phyloP scores from a whole-genome alignment of 257 asterid genomes.

The Solanum clarkiae region DNA sequence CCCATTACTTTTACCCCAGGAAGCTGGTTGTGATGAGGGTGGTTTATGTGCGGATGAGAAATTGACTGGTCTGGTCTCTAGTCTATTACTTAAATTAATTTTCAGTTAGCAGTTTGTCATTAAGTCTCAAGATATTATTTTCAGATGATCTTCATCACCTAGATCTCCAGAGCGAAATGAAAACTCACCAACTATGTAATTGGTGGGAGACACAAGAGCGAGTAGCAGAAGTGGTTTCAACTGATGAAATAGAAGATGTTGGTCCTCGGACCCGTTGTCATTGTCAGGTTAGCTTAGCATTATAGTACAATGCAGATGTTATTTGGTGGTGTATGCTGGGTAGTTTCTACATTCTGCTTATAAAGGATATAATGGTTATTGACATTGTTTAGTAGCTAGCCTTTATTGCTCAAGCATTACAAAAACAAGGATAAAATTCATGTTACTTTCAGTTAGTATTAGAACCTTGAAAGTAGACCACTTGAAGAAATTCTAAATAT shows the following conservation, averaged over 20 bases:
- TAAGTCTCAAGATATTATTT: conserved; percentile 2
- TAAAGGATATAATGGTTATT: neutral
- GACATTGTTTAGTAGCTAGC: neutral
- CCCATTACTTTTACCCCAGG: conserved; percentile 87
- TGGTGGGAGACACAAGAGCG: conserved; percentile 52
- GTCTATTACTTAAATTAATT: conserved; percentile 7
- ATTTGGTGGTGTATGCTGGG: neutral
- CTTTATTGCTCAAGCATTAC: neutral
- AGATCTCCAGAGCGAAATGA: conserved; percentile 9
- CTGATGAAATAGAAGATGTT: conserved; percentile 43
- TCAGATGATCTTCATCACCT: conserved; percentile 7
- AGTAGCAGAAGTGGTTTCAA: conserved; percentile 23
- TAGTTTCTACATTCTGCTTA: neutral
- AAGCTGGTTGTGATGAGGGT: conserved; percentile 38
- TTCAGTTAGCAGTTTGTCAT: neutral
- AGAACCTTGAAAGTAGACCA: neutral
- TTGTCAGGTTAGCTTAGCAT: conserved; percentile 56
- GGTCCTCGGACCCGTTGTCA: conserved; percentile 67
- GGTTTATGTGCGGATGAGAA: conserved; percentile 17
- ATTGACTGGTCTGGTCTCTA: conserved; percentile 14
- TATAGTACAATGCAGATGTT: neutral
- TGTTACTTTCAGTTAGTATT: neutral
- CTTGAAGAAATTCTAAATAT: neutral
- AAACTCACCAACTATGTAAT: conserved; percentile 12
- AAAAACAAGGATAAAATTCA: neutral